Percentiles rank a stretch among this genome's conserved stretches.
Conservation (phyloP, 2,329 filamentous ascomycete genomes). For the Colletotrichum siamense region DNA sequence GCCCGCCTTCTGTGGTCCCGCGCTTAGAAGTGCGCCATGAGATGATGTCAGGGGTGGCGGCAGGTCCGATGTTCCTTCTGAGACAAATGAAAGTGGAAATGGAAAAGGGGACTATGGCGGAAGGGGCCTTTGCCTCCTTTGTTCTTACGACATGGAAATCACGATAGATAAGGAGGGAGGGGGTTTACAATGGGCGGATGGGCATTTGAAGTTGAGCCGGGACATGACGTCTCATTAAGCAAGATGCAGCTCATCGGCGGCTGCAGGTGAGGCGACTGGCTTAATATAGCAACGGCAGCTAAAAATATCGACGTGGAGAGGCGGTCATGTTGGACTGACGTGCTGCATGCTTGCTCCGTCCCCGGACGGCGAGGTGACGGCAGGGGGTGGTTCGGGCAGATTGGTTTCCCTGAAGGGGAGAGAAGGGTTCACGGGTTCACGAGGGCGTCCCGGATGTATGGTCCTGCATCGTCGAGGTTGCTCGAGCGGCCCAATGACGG, state of each 20-base stretch:
- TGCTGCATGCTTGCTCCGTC: not conserved
- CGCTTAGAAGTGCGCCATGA: not conserved
- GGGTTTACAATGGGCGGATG: not conserved
- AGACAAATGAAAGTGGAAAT: not conserved
- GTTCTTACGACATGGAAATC: not conserved
- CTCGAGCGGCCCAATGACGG: not conserved
- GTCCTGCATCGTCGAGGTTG: not conserved
- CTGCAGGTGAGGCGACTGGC: constrained; percentile 41
- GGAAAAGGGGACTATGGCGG: not conserved
- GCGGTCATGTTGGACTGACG: constrained; percentile 1
- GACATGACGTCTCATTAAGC: constrained; percentile 37
- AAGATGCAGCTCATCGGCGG: constrained; percentile 35
- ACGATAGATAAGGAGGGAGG: constrained; percentile 8
- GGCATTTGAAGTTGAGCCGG: not conserved
- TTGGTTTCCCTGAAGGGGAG: not conserved
- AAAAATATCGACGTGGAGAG: constrained; percentile 33
- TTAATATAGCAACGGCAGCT: constrained; percentile 41
- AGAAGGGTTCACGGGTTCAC: not conserved
- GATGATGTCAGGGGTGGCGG: constrained; percentile 1
- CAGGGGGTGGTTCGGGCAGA: not conserved
- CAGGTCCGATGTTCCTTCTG: not conserved
- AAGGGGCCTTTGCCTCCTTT: not conserved
- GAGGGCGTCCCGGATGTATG: not conserved
- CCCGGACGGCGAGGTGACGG: not conserved
- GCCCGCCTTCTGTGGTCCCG: not conserved